Evolutionary conservation across 1,284 basidiomycete species (phyloP).

Genomic region (Cutaneotrichosporon cyanovorans): DNA sequence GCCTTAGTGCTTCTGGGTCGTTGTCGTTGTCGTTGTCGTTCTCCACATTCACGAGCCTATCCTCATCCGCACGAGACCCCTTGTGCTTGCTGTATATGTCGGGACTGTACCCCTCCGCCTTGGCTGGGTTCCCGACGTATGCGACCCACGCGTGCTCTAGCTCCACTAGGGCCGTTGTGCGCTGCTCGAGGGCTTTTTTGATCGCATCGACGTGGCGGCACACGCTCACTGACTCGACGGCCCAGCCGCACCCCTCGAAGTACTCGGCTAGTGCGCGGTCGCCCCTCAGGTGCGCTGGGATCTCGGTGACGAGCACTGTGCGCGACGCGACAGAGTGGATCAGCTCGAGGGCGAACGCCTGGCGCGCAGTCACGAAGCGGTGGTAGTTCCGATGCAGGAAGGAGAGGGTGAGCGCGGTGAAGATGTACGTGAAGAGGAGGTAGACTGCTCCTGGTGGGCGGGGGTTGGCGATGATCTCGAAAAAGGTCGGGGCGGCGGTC

Average conservation of each 20-base stretch:
- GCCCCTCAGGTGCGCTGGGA: constrained; percentile 73
- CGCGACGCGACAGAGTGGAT: constrained; percentile 89
- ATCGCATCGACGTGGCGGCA: constrained; percentile 73
- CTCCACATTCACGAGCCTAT: constrained; percentile 31
- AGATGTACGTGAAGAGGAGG: constrained; percentile 85
- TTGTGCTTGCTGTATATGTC: constrained; percentile 22
- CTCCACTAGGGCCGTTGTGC: constrained; percentile 67
- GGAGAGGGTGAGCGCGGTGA: constrained; percentile 75
- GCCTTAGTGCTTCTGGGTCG: constrained; percentile 14
- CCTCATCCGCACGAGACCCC: constrained; percentile 18
- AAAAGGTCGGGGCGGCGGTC: constrained; percentile 22
- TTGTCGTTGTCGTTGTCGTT: constrained; percentile 33
- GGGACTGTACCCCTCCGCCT: constrained; percentile 38
- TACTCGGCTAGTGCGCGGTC: constrained; percentile 84
- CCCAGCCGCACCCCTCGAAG: constrained; percentile 64
- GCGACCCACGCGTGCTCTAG: constrained; percentile 79
- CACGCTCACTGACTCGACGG: constrained; percentile 61
- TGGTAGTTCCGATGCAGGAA: constrained; percentile 84
- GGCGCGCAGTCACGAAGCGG: constrained; percentile 81
- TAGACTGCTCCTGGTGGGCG: constrained; percentile 79
- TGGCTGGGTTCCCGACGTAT: constrained; percentile 88
- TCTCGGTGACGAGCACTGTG: constrained; percentile 77
- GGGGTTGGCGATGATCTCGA: constrained; percentile 73
- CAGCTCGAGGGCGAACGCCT: constrained; percentile 85
- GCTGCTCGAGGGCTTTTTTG: constrained; percentile 61